Conservation (phyloP, 208 protist genomes). For the Leishmania braziliensis region DNA sequence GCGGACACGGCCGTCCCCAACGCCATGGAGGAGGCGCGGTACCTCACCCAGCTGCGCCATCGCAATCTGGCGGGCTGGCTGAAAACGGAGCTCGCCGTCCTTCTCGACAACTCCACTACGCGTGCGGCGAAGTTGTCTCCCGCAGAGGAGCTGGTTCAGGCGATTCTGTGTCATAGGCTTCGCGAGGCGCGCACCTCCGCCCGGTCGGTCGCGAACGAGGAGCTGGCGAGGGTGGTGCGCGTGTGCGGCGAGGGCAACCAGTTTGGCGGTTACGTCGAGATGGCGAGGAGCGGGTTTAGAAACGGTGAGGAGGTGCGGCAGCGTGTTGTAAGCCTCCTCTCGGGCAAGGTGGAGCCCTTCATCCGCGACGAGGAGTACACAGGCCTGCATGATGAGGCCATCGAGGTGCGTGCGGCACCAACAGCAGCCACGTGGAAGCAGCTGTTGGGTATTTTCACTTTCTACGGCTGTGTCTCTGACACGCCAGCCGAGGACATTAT, state of each 20-base stretch:
- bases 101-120: conserved; percentile 24
- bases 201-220: conserved; percentile 42
- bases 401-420: conserved; percentile 31
- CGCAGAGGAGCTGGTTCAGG: conserved; percentile 69
- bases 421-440: conserved; percentile 90
- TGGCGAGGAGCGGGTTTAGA: conserved; percentile 45
- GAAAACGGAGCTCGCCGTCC: conserved; percentile 53
- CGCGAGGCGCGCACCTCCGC: conserved; percentile 59
- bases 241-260: conserved; percentile 88
- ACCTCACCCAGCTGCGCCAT: conserved; percentile 75
- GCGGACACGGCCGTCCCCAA: conserved; percentile 64
- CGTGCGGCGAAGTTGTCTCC: conserved; percentile 14
- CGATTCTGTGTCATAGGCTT: conserved; percentile 80
- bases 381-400: conserved; percentile 11
- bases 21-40: conserved; percentile 69
- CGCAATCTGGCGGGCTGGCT: conserved; percentile 80
- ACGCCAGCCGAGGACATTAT: conserved; percentile 83
- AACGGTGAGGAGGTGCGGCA: conserved; percentile 60
- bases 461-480: conserved; percentile 85
- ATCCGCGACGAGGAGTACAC: conserved; percentile 65
- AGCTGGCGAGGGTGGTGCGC: conserved; percentile 71
- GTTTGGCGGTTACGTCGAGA: conserved; percentile 80
- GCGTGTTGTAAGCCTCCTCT: conserved; percentile 79
- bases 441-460: conserved; percentile 86
- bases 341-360: conserved; percentile 86